phyloP scores from a whole-genome alignment of 2,329 filamentous ascomycete species.

The Sporothrix pseudoabietina region DNA sequence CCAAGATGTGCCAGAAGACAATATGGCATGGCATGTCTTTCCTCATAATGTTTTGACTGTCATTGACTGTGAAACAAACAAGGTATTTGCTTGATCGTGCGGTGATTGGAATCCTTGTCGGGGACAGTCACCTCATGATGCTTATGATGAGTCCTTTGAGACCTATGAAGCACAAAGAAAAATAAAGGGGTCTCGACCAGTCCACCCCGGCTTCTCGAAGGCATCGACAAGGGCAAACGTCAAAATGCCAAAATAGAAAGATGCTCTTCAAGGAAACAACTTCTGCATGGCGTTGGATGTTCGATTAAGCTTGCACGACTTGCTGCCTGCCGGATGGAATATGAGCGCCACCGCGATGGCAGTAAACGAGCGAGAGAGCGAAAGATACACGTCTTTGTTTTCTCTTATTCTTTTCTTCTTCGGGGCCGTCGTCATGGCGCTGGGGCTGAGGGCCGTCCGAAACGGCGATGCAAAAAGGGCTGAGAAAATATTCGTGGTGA shows the following conservation, averaged over 20 bases:
- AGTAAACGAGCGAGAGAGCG: neutral
- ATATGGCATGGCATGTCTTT: neutral
- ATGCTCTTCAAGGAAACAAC: neutral
- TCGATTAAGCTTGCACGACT: slow-evolving; percentile 20
- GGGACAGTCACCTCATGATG: neutral
- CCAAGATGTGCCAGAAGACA: neutral
- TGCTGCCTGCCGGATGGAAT: neutral
- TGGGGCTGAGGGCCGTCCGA: slow-evolving; percentile 12
- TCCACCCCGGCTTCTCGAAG: slow-evolving; percentile 10
- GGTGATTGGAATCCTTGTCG: slow-evolving; percentile 13
- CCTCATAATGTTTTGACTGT: neutral
- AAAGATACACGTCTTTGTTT: neutral
- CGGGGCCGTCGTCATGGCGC: slow-evolving; percentile 3
- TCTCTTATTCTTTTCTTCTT: neutral
- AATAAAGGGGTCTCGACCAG: neutral
- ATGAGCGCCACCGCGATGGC: neutral
- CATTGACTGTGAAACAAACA: neutral
- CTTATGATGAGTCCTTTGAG: neutral
- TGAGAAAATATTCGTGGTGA: neutral
- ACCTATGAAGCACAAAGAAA: neutral
- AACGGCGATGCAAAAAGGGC: neutral
- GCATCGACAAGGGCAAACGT: slow-evolving; percentile 2
- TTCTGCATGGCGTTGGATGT: neutral
- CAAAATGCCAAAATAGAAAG: slow-evolving; percentile 6
- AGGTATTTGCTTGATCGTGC: neutral